Conservation (phyloP, 2,329 filamentous ascomycete genomes). For the Phialocephala sp. region DNA sequence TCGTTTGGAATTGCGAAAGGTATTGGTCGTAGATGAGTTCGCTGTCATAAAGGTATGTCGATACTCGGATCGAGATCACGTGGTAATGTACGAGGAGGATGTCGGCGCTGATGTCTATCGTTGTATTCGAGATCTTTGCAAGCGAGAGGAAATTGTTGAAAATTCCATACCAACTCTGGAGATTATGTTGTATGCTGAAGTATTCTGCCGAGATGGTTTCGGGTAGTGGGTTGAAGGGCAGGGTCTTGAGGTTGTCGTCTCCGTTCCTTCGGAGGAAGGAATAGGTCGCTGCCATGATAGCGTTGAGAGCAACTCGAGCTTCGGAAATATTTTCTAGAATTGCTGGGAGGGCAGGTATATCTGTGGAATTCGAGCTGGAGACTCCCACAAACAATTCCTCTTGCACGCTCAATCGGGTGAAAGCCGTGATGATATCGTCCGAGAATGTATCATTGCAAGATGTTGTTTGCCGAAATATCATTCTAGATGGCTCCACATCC, state of each 20-base stretch:
- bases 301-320: conserved; percentile 12
- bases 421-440: conserved; percentile 18
- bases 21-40: conserved; percentile 22
- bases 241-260: conserved; percentile 6
- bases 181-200: not conserved
- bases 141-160: not conserved
- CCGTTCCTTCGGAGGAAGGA: conserved; percentile 14
- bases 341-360: not conserved
- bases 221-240: conserved; percentile 1
- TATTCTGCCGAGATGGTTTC: not conserved
- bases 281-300: conserved; percentile 10
- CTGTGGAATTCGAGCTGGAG: conserved; percentile 4
- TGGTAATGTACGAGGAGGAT: conserved; percentile 10
- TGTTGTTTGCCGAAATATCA: not conserved
- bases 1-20: conserved; percentile 8
- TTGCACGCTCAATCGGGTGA: conserved; percentile 19
- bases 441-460: not conserved
- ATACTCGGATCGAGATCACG: conserved; percentile 15
- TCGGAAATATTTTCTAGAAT: conserved; percentile 3
- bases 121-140: not conserved
- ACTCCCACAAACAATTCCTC: conserved; percentile 20
- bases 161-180: conserved; percentile 1
- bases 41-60: conserved; percentile 13
- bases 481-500: not conserved
- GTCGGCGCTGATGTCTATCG: too few species aligned